Evolutionary conservation across 1,284 basidiomycete species (phyloP), one percentile per base, ranked within the genome.

Genomic region (Melampsora americana): DNA sequence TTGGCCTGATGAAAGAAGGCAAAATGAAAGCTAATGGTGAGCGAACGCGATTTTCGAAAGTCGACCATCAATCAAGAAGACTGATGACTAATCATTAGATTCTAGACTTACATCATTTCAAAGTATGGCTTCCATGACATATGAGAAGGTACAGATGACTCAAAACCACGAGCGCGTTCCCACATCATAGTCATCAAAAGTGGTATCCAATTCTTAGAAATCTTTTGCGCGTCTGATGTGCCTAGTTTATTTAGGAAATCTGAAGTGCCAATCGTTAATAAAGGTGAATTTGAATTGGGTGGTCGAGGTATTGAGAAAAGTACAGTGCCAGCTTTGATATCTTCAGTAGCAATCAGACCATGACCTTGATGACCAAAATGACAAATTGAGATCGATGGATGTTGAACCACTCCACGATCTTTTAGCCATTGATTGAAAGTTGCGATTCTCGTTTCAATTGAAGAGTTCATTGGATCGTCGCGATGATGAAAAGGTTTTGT

Each of bases 1-100:
- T 85, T 0, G 95, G 95, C 80, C 69, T 70, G 16, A 28, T 35
- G 5, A 42, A 39, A n/a, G 20, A 35, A 69, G 30, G 56, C 16
- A 18, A 68, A 5, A 68, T 50, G 28, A 26, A 50, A 28, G 46
- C 28, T 62, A 11, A 62, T 62, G 30, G 28, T 62, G 30, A 62
- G 30, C 60, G 39, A 20, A 23, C 18, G 30, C 18, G n/a, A 14
- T 62, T 23, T n/a, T 50, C 11, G 53, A 48, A 68, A 56, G 50
- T 4, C 23, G 48, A 26, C 30, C 12, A 59, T 14, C 16, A 56
- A 56, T 23, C 26, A 35, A 12, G 46, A 20, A 32, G 60, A 23
- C 60, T 6, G n/a, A 2, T 26, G 18, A 62, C 5, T 3, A 16
- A 32, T 62, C 4, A 30, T 2, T 62, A 32, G 60, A 18, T 4